Evolutionary conservation across 768 basidiomycete genomes (phyloP), one percentile per base, ranked within the genome.

Genomic region (Boletus huronensis): DNA sequence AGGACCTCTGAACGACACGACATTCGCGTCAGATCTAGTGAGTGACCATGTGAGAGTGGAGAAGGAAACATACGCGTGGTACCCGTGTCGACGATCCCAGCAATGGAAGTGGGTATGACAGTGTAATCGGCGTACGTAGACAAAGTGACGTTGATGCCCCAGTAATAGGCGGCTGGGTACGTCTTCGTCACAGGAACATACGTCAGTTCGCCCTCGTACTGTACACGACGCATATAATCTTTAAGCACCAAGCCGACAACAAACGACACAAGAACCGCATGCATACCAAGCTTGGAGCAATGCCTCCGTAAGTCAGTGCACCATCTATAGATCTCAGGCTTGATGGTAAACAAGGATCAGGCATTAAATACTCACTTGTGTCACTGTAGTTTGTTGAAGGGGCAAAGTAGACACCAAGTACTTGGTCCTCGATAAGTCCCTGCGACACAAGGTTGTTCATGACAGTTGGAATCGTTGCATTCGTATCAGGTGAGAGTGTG

Each of bases 31-130:
- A 45, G 17, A 28, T 34, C 39, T 6, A 28, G 46, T 17, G 19
- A 36, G 11, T 7, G 31, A 11, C 8, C 5, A 19, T n/a, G 31
- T 13, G 11, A 23, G 13, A 19, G 34, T 35, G 34, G 16, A n/a
- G 39, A 32, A 39, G 21, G 14, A 32, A 28, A 48, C 63, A 3
- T 49, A 65, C 60, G 57, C 16, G 64, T 61, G 19, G 67, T 66
- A n/a, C 68, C 69, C 6, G 61, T 61, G 48, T 69, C 66, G 29
- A 67, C 68, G 10, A 70, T 64, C 13, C 67, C 70, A 25, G 70
- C 65, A 14, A 50, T 58, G n/a, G 65, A 64, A 5, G 31, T 26
- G 5, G 55, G 45, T 13, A 71, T 64, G 34, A 63, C 23, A 5
- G 42, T 44, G 6, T 44, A 25, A 6, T n/a, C 16, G 28, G 64